These are phyloP conservation scores for Phytophthora tubulina DNA, from an alignment of 352 stramenopile species.

Conservation along the genomic window DNA sequence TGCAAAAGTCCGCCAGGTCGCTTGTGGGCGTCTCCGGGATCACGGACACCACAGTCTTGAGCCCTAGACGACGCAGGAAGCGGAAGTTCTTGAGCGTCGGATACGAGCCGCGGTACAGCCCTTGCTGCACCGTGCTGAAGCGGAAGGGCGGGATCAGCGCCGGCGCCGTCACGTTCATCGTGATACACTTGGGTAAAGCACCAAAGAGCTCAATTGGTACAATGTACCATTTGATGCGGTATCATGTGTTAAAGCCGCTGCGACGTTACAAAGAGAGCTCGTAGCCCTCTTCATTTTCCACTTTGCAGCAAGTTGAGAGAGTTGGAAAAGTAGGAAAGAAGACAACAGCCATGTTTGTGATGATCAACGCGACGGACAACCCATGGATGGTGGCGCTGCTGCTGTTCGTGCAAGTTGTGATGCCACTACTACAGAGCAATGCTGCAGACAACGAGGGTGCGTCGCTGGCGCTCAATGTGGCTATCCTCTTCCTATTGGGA, in stretches of 20 bases:
- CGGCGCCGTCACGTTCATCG: conserved; percentile 60
- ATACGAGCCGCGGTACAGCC: conserved; percentile 83
- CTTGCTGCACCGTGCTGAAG: conserved; percentile 86
- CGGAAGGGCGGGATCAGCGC: conserved; percentile 89
- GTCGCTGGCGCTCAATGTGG: conserved; percentile 61
- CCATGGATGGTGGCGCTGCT: conserved; percentile 83
- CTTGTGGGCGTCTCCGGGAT: conserved; percentile 83
- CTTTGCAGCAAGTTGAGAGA: conserved; percentile 5
- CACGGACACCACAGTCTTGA: conserved; percentile 85
- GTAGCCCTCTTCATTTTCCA: conserved; percentile 29
- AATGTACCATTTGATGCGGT: conserved; percentile 27
- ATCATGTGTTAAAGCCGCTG: conserved; percentile 24
- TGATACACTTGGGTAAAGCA: neutral
- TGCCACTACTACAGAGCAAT: conserved; percentile 80
- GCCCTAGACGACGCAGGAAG: conserved; percentile 74
- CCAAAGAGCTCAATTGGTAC: conserved; percentile 18
- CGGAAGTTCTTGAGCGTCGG: conserved; percentile 90
- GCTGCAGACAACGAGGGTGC: conserved; percentile 61
- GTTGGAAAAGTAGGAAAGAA: neutral
- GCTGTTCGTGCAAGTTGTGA: conserved; percentile 81
- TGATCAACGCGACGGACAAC: conserved; percentile 83
- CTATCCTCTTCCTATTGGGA: conserved; percentile 64
- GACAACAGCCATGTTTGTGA: conserved; percentile 68
- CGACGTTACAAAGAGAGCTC: conserved; percentile 9
- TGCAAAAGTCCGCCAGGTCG: conserved; percentile 81